These are phyloP conservation scores for Byssoonygena ceratinophila DNA, from an alignment of 2,329 filamentous ascomycete species.

Conservation along the genomic window DNA sequence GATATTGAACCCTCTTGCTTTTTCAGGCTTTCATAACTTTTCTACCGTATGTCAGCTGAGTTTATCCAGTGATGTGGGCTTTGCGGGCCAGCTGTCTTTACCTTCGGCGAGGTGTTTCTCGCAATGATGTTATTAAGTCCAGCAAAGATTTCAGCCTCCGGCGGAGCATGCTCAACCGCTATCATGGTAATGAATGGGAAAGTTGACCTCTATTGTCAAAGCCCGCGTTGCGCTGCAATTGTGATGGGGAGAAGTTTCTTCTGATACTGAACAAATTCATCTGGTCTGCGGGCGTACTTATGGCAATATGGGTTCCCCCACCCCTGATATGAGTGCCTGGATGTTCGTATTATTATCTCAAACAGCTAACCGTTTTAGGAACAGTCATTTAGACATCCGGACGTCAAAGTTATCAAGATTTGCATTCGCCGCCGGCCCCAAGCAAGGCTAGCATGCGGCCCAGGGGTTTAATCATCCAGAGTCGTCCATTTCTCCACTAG, in stretches of 20 bases:
- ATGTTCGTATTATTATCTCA: slow-evolving; percentile 12
- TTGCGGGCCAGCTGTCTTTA: slow-evolving; percentile 9
- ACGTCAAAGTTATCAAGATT: slow-evolving; percentile 11
- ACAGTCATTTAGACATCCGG: slow-evolving; percentile 3
- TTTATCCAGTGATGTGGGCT: not conserved
- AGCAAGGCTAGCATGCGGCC: slow-evolving; percentile 6
- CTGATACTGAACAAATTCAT: not conserved
- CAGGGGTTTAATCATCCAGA: slow-evolving; percentile 5
- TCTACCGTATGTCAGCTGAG: slow-evolving; percentile 1
- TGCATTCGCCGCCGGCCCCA: slow-evolving; percentile 4
- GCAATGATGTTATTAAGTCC: slow-evolving; percentile 22
- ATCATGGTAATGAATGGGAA: slow-evolving; percentile 2
- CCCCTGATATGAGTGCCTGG: slow-evolving; percentile 4
- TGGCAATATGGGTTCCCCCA: slow-evolving; percentile 7
- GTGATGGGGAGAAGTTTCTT: slow-evolving; percentile 5
- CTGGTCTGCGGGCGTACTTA: slow-evolving; percentile 9
- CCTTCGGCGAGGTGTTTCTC: slow-evolving; percentile 19
- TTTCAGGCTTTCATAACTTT: slow-evolving; percentile 9
- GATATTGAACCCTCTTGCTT: slow-evolving; percentile 1
- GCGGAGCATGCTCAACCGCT: slow-evolving; percentile 6
- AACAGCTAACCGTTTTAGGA: slow-evolving; percentile 9
- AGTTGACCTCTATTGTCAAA: not conserved
- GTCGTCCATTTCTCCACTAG: slow-evolving; percentile 9
- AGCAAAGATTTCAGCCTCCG: slow-evolving; percentile 16
- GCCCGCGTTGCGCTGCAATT: not conserved